Evolutionary conservation across 2,329 filamentous ascomycete genomes (phyloP), one percentile per base, ranked within the genome.

Genomic region (Pestalotiopsis sp.): DNA sequence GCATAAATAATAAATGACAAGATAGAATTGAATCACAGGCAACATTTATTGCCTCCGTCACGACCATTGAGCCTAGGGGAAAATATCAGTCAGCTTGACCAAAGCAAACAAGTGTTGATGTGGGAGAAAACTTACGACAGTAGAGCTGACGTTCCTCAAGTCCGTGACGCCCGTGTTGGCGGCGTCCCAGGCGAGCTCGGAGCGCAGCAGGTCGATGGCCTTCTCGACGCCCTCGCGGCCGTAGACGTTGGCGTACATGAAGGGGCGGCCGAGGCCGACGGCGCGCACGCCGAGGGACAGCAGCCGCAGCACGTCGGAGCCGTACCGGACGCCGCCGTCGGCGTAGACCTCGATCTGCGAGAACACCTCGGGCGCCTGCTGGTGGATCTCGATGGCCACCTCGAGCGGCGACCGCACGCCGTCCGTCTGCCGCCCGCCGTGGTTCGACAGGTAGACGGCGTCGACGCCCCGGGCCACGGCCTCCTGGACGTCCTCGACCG

Each of bases 221-320:
- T 77, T 79, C 66, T 74, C 72, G 1, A 87, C 84, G 38, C 85
- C 84, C 4, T 79, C 78, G 36, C 76, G 75, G 7, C 84, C 85
- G 70, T 82, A 87, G 23, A 82, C 75, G 71, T 85, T 85, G n/a
- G 83, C 80, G 72, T 80, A 86, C 83, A 86, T 84, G 70, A 84
- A 78, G 13, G 82, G 78, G n/a, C 84, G 73, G 11, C 83, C 84
- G 4, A 86, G 69, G n/a, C 84, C 74, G 23, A 80, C 78, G 36
- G 76, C 77, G 9, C 72, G 70, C 9, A 79, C 79, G 6, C 79
- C 78, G 12, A 80, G 72, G 0, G 78, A 77, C 4, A 81, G 72
- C 20, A 79, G 67, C 70, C 79, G 78, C 58, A 80, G 68, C 4
- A 78, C 72, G 68, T 81, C 79, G 58, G 73, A 71, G 17, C 79